Percentiles rank a stretch among this genome's conserved stretches.
These are phyloP conservation scores for Diaporthe caulivora DNA, from an alignment of 2,329 filamentous ascomycete species.

Conservation along the genomic window DNA sequence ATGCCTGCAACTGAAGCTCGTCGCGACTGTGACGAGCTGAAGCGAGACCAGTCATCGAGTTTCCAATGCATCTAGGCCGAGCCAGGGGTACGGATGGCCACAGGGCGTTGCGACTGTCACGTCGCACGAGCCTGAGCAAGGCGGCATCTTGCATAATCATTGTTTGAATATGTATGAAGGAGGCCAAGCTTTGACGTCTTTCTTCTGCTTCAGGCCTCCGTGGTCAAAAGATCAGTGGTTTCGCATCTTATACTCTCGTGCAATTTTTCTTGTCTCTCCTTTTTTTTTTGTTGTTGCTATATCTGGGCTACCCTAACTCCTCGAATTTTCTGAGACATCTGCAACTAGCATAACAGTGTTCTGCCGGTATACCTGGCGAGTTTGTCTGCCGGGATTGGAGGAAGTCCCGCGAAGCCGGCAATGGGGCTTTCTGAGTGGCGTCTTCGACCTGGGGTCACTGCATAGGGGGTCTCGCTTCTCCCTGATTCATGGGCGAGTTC, in stretches of 20 bases:
- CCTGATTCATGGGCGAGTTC: not conserved
- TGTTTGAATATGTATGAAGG: not conserved
- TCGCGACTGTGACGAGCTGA: too few species aligned
- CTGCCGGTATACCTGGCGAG: not conserved
- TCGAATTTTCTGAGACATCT: not conserved
- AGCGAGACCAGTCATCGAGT: not conserved
- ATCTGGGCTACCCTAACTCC: not conserved
- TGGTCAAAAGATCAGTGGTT: not conserved
- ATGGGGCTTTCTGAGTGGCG: not conserved
- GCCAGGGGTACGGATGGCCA: too few species aligned
- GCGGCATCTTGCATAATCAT: not conserved
- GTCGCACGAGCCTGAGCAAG: not conserved
- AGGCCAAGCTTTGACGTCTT: not conserved
- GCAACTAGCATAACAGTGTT: constrained; percentile 4
- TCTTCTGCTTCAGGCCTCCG: not conserved
- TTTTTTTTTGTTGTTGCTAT: not conserved
- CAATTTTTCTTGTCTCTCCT: not conserved
- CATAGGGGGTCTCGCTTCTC: not conserved
- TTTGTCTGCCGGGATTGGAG: not conserved
- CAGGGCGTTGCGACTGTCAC: not conserved
- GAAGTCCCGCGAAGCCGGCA: not conserved
- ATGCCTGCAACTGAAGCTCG: not conserved
- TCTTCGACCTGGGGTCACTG: not conserved
- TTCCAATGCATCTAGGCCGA: not conserved
- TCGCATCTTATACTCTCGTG: not conserved